Percentiles rank a stretch among this genome's conserved stretches.
Evolutionary conservation across 306 rosid genomes (phyloP).

Genomic region (Cucurbita pepo): DNA sequence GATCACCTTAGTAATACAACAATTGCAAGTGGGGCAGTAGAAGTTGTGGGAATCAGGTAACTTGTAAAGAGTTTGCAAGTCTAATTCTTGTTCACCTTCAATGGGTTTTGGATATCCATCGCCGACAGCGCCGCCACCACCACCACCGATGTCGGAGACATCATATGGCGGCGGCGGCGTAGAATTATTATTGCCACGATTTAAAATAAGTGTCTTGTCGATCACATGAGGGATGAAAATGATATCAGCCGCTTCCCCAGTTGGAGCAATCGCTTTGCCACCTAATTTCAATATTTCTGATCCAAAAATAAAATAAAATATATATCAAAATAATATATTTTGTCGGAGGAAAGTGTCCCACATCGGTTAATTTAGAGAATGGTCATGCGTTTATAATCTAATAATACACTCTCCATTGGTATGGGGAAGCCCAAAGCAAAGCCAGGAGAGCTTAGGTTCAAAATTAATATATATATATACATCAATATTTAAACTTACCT

Average conservation of each 20-base stretch:
- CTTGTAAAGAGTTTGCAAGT: background rate
- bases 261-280: background rate
- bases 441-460: too few species aligned
- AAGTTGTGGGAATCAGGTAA: background rate
- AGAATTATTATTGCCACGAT: background rate
- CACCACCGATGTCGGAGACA: background rate
- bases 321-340: too few species aligned
- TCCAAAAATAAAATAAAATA: background rate
- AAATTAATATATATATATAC: too few species aligned
- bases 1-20: background rate
- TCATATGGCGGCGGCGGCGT: background rate
- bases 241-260: background rate
- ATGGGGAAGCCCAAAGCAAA: too few species aligned
- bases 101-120: background rate
- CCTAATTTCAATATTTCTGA: background rate
- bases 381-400: too few species aligned
- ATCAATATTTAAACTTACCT: background rate
- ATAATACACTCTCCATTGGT: too few species aligned
- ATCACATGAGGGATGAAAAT: background rate
- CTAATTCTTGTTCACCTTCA: background rate
- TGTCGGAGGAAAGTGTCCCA: too few species aligned
- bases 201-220: background rate
- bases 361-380: too few species aligned
- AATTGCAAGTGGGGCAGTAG: background rate
- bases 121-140: background rate